Evolutionary conservation across 305 asterid species (phyloP).

Genomic region (Rubia balearica): DNA sequence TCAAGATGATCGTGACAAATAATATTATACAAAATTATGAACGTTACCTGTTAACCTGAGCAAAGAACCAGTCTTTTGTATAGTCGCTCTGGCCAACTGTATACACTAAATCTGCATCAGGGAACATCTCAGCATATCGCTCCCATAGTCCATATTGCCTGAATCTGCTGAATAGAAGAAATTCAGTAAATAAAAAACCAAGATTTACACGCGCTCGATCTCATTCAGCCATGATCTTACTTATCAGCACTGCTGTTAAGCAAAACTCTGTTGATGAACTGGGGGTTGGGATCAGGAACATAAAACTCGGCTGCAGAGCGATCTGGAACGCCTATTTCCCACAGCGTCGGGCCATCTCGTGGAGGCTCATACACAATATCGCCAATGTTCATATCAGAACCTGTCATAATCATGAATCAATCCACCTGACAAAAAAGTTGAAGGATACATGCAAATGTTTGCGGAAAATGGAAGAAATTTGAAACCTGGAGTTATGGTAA

Average conservation of each 20-base stretch:
- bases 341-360: slow-evolving; percentile 81
- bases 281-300: slow-evolving; percentile 84
- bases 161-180: slow-evolving; percentile 36
- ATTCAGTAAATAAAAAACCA: not conserved
- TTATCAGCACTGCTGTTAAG: slow-evolving; percentile 55
- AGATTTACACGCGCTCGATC: not conserved
- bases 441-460: not conserved
- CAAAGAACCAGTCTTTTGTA: slow-evolving; percentile 72
- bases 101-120: slow-evolving; percentile 62
- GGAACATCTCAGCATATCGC: slow-evolving; percentile 66
- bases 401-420: slow-evolving; percentile 29
- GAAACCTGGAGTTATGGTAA: slow-evolving; percentile 65
- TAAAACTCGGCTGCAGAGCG: slow-evolving; percentile 82
- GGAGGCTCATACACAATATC: slow-evolving; percentile 66
- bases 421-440: not conserved
- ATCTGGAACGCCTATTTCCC: slow-evolving; percentile 96
- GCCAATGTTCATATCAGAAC: slow-evolving; percentile 48
- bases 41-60: slow-evolving; percentile 77
- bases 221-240: slow-evolving; percentile 20
- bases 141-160: slow-evolving; percentile 96
- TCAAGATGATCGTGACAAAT: too few species aligned
- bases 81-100: slow-evolving; percentile 73
- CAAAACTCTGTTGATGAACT: slow-evolving; percentile 53
- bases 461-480: not conserved
- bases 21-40: not conserved